These are phyloP conservation scores for Fusarium longipes DNA, from an alignment of 2,329 filamentous ascomycete species.

Conservation along the genomic window DNA sequence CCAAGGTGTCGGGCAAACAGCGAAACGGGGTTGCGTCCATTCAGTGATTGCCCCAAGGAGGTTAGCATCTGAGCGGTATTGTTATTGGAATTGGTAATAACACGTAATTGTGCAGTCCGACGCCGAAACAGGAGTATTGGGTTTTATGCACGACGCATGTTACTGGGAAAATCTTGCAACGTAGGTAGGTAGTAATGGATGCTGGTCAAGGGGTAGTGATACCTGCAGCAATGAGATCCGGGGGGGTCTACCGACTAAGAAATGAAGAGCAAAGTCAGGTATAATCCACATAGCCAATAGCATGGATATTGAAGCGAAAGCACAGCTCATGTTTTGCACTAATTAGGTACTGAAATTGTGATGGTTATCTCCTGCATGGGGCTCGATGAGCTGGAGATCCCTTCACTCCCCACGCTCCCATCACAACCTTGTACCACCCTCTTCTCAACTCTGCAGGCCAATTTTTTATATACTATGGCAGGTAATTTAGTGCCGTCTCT, in stretches of 20 bases:
- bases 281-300: not conserved
- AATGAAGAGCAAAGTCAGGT: not conserved
- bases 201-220: not conserved
- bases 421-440: not conserved
- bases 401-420: conserved; percentile 6
- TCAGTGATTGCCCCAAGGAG: not conserved
- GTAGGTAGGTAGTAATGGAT: not conserved
- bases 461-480: too few relatives aligned
- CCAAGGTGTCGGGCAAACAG: not conserved
- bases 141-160: not conserved
- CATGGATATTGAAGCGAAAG: not conserved
- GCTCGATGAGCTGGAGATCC: not conserved
- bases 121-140: not conserved
- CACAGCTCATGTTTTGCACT: not conserved
- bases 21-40: not conserved
- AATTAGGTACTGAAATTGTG: not conserved
- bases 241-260: not conserved
- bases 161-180: not conserved
- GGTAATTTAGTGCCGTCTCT: not conserved
- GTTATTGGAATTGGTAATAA: not conserved
- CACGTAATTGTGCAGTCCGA: not conserved
- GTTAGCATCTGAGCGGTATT: not conserved
- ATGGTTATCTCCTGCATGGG: not conserved
- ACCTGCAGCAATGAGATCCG: not conserved
- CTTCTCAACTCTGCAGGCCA: not conserved